Evolutionary conservation across 352 stramenopile species (phyloP), one percentile per base, ranked within the genome.

Genomic region (Phytopythium mirpurense): DNA sequence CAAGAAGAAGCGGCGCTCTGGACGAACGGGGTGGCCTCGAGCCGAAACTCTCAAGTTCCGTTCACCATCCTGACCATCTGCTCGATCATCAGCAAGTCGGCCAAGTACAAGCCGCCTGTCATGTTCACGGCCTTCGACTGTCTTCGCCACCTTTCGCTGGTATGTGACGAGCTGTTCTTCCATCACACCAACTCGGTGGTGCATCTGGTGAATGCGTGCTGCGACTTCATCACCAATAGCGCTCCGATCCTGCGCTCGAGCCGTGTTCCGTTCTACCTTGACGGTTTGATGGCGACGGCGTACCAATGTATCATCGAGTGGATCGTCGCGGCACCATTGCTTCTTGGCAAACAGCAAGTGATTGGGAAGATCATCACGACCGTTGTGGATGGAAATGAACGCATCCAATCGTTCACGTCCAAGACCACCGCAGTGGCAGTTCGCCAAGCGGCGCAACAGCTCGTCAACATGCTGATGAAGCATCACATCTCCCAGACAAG

Each of bases 401-500:
- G 76, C 29, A 79, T 84, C 14, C 78, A 86, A 37, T 86, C 80
- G 18, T 78, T 83, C 47, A 68, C 70, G 14, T 73, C 72, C 2
- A 74, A 78, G 53, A 74, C 54, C 26, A 72, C 74, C 0, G 70
- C 68, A 7, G 61, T 80, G 54, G 70, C 78, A 9, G 78, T 86
- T 12, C 84, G 82, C 4, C 75, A 88, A 35, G 78, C 82, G 36
- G 83, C 84, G 10, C 80, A 92, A 53, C 86, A 90, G 48, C 53
- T 95, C 11, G 67, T 92, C 16, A 90, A 86, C 51, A 91, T 90
- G 75, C 59, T 95, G 32, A 88, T 95, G 74, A 95, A 95, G 56
- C 82, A 93, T 54, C 84, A 95, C 54, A 72, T 84, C n/a, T 79
- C 78, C 1, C 72, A 85, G 48, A 71, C 73, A 0, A 71, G 76